These are phyloP conservation scores for Cryomyces minteri DNA, from an alignment of 495 filamentous ascomycete genomes.

Conservation along the genomic window DNA sequence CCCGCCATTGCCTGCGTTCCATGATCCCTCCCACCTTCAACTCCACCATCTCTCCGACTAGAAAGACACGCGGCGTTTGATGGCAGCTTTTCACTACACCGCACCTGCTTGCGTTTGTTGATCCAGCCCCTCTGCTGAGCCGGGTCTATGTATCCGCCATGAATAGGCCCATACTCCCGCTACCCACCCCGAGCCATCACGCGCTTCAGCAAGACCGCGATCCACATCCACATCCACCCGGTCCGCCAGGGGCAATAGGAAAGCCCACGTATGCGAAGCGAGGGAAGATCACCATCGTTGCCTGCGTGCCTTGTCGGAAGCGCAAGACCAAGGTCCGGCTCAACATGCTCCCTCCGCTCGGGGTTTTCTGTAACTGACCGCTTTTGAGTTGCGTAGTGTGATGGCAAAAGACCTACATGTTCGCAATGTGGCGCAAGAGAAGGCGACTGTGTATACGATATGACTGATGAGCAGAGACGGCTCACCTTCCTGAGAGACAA, in stretches of 20 bases:
- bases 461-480: conserved; percentile 7
- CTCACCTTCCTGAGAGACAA: conserved; percentile 9
- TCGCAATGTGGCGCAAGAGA: conserved; percentile 3
- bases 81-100: too few species aligned
- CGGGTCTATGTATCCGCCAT: background rate
- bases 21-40: too few species aligned
- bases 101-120: too few species aligned
- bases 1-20: too few species aligned
- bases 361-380: background rate
- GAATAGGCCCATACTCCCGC: conserved; percentile 2
- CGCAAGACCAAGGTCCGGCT: background rate
- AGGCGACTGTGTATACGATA: conserved; percentile 6
- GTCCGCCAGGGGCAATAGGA: background rate
- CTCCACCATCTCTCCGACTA: too few species aligned
- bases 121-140: too few species aligned
- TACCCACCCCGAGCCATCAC: background rate
- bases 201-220: background rate
- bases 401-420: conserved; percentile 5
- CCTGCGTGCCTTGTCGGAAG: conserved; percentile 3
- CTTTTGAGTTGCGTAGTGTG: conserved; percentile 1
- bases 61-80: too few species aligned
- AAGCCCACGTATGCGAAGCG: conserved; percentile 4
- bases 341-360: background rate
- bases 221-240: background rate
- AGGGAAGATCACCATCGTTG: conserved; percentile 8